Evolutionary conservation across 2,329 filamentous ascomycete species (phyloP).

Genomic region (Samsoniella hepiali): DNA sequence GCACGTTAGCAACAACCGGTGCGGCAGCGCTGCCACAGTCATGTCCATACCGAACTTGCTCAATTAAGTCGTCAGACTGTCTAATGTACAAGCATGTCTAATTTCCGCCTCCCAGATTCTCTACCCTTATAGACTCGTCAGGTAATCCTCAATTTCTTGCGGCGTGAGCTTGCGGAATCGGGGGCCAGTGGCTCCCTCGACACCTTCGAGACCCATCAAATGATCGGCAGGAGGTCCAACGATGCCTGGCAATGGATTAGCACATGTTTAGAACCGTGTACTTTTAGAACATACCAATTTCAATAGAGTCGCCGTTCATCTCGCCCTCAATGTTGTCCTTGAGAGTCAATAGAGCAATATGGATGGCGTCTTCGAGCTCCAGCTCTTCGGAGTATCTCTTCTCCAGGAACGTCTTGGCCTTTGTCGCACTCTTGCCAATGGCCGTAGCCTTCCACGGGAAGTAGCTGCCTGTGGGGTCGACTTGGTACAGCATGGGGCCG

Average conservation of each 20-base stretch:
- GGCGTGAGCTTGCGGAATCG: conserved; percentile 93
- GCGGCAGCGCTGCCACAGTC: conserved; percentile 10
- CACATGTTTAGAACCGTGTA: background rate
- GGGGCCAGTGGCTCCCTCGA: conserved; percentile 78
- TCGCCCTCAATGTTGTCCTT: conserved; percentile 99
- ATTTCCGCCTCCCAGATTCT: conserved; percentile 1
- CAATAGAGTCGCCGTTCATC: conserved; percentile 98
- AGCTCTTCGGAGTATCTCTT: conserved; percentile 97
- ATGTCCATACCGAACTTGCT: conserved; percentile 25
- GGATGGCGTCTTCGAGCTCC: conserved; percentile 96
- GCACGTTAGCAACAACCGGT: conserved; percentile 9
- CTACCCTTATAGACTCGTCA: conserved; percentile 83
- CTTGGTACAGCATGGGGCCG: conserved; percentile 95
- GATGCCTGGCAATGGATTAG: conserved; percentile 61
- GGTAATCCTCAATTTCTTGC: conserved; percentile 98
- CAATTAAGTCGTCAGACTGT: conserved; percentile 41
- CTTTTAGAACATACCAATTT: conserved; percentile 66
- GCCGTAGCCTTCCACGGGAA: conserved; percentile 99
- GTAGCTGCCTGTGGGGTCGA: conserved; percentile 97
- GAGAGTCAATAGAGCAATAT: conserved; percentile 93
- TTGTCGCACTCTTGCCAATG: conserved; percentile 97
- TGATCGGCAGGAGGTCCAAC: conserved; percentile 93
- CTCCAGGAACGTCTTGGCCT: conserved; percentile 98
- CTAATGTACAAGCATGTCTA: conserved; percentile 45
- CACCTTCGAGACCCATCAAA: conserved; percentile 85